Conservation (phyloP, 352 stramenopile genomes). For the Phytophthora kernoviae region DNA sequence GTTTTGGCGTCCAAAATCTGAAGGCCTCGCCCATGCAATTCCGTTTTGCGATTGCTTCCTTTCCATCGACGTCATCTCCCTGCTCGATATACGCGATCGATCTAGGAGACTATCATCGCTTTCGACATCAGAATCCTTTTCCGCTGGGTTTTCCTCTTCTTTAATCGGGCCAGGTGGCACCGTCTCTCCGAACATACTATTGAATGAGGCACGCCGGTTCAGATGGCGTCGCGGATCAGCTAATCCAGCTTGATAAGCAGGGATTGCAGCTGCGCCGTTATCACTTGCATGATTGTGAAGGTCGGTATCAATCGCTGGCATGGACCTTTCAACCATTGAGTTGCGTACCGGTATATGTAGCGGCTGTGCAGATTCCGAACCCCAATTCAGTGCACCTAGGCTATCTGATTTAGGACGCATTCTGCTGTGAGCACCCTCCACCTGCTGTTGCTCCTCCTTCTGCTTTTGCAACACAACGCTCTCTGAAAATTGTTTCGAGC, state of each 20-base stretch:
- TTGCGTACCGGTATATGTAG: conserved; percentile 24
- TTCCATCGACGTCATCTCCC: conserved; percentile 16
- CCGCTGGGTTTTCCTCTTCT: conserved; percentile 63
- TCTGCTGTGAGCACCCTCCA: conserved; percentile 26
- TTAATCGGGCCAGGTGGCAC: conserved; percentile 57
- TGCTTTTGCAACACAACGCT: conserved; percentile 71
- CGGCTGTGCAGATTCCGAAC: conserved; percentile 21
- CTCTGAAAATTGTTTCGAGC: conserved; percentile 83
- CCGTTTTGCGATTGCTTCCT: conserved; percentile 27
- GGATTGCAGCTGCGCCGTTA: conserved; percentile 19
- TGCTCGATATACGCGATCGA: conserved; percentile 13
- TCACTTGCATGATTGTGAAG: conserved; percentile 19
- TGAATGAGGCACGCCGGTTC: conserved; percentile 67
- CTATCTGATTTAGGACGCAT: conserved; percentile 62
- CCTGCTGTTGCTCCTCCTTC: conserved; percentile 46
- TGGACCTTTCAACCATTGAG: conserved; percentile 47
- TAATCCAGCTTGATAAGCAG: conserved; percentile 34
- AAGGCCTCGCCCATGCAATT: conserved; percentile 23
- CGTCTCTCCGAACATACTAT: conserved; percentile 55
- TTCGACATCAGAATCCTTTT: conserved; percentile 58
- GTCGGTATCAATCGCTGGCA: conserved; percentile 20
- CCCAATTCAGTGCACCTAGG: conserved; percentile 29
- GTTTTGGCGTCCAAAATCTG: conserved; percentile 25
- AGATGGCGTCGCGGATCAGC: conserved; percentile 69
- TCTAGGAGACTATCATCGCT: conserved; percentile 33